Conservation (phyloP, 192 early-diverging fungal genomes). For the Phlyctochytrium planicorne region DNA sequence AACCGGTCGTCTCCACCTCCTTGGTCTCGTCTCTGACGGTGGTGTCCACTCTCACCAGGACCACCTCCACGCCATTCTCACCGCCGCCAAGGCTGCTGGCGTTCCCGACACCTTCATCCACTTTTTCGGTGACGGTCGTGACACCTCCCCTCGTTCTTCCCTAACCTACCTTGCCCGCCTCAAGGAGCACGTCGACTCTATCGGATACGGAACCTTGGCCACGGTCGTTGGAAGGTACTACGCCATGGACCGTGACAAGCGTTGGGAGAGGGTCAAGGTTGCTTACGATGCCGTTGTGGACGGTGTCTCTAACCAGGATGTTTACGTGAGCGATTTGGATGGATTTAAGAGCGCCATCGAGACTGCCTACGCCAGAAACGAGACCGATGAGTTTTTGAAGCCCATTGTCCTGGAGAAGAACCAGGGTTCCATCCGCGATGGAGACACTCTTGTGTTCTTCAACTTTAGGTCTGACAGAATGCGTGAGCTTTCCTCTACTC, state of each 20-base stretch:
- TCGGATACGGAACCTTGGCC: slow-evolving; percentile 82
- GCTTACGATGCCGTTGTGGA: slow-evolving; percentile 87
- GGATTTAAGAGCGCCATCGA: slow-evolving; percentile 67
- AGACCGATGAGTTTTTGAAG: slow-evolving; percentile 99
- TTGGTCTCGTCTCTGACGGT: slow-evolving; percentile 96
- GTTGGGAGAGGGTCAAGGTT: slow-evolving; percentile 97
- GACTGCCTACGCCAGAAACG: slow-evolving; percentile 79
- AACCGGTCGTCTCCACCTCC: slow-evolving; percentile 88
- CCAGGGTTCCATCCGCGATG: slow-evolving; percentile 73
- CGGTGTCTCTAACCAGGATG: slow-evolving; percentile 42
- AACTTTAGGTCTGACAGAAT: slow-evolving; percentile 98
- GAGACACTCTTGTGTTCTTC: slow-evolving; percentile 96
- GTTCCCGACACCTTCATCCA: slow-evolving; percentile 89
- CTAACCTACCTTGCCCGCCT: slow-evolving; percentile 64
- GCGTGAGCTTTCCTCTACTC: slow-evolving; percentile 82
- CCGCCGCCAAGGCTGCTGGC: slow-evolving; percentile 79
- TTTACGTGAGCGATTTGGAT: slow-evolving; percentile 2
- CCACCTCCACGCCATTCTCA: slow-evolving; percentile 82
- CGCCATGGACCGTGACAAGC: slow-evolving; percentile 99
- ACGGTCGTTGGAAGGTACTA: slow-evolving; percentile 97
- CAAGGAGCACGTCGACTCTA: slow-evolving; percentile 50
- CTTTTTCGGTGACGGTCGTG: slow-evolving; percentile 97
- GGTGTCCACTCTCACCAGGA: slow-evolving; percentile 97
- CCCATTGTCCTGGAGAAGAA: slow-evolving; percentile 85
- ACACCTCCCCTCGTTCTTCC: slow-evolving; percentile 89